Evolutionary conservation across 1,284 basidiomycete species (phyloP).

Genomic region (Athelia sp.): DNA sequence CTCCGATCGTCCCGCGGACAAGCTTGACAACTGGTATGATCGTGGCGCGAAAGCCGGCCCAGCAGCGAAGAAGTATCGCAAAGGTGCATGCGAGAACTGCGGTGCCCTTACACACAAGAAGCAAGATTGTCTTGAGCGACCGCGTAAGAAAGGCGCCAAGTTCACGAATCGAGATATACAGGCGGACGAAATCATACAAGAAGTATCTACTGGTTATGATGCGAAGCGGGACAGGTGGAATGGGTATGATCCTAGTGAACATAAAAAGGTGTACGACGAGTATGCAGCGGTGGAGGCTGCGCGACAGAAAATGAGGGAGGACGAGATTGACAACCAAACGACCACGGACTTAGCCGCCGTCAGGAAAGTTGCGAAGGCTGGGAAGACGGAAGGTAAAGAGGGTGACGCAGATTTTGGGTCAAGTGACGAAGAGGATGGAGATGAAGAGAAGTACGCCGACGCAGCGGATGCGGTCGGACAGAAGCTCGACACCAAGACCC

Average conservation of each 20-base stretch:
- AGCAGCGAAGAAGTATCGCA: conserved; percentile 92
- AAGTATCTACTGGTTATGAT: conserved; percentile 81
- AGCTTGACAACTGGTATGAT: conserved; percentile 91
- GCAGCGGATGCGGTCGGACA: conserved; percentile 96
- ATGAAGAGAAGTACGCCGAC: conserved; percentile 97
- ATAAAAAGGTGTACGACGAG: conserved; percentile 87
- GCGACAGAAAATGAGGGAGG: conserved; percentile 85
- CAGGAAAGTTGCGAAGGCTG: conserved; percentile 80
- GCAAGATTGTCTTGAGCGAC: conserved; percentile 92
- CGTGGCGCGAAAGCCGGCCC: conserved; percentile 84
- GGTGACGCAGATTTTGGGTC: conserved; percentile 93
- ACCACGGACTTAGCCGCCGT: conserved; percentile 83
- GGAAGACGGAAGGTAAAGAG: conserved; percentile 60
- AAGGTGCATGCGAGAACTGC: conserved; percentile 98
- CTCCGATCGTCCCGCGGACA: conserved; percentile 59
- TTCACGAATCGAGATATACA: conserved; percentile 89
- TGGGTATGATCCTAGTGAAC: conserved; percentile 89
- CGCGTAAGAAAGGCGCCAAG: conserved; percentile 93
- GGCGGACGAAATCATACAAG: conserved; percentile 86
- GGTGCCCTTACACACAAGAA: conserved; percentile 94
- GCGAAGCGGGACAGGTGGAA: conserved; percentile 99
- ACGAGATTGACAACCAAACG: conserved; percentile 95
- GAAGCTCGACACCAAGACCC: conserved; percentile 96
- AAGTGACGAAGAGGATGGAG: conserved; percentile 91
- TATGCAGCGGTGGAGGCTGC: conserved; percentile 92